Base-by-base conservation (phyloP, 2,329 filamentous ascomycete species). In the Colletotrichum orbiculare region DNA sequence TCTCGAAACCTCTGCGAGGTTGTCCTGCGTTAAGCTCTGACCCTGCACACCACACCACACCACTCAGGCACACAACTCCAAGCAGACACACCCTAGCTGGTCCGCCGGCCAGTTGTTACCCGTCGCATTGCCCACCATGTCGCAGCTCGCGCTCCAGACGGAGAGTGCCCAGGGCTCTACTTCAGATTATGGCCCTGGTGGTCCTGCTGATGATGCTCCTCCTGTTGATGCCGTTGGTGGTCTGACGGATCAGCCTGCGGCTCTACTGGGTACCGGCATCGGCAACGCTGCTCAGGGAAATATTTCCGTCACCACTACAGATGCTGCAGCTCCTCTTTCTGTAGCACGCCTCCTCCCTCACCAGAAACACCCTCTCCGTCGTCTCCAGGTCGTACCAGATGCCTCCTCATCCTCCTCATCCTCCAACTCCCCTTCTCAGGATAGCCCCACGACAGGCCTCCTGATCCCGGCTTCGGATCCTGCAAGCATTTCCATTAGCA, bases 101-200 rank as follows among this genome's bases (percentile, higher is more conserved):
- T 65, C 69, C 56, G 60, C 60, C 64, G 60, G 66, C 66, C 64
- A 66, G 55, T 66, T 62, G 66, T 67, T 66, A 69, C 71, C 70
- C 67, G 70, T 73, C 72, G 77, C 77, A 79, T 79, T 77, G 79
- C 74, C 75, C 76, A 82, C 78, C 79, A 84, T 85, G 83, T 83
- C 83, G 78, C 83, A 85, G 77, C 80, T 81, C 79, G 78, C 79
- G 75, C 78, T 78, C 77, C 81, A 79, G 58, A 53, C 63, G 56
- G 58, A 17, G 75, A 76, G 75, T 75, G 77, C 78, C 73, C 76
- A 82, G 73, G 78, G 74, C 75, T 74, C 73, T 73, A 60, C 54
- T 59, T 64, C 60, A 60, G 49, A 64, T 74, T 76, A 71, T 73
- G 75, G 70, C 71, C 72, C 68, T 68, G 68, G 61, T 65, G 45